Conservation (phyloP, 805 yeast species). For the Kodamaea lidongshanica region DNA sequence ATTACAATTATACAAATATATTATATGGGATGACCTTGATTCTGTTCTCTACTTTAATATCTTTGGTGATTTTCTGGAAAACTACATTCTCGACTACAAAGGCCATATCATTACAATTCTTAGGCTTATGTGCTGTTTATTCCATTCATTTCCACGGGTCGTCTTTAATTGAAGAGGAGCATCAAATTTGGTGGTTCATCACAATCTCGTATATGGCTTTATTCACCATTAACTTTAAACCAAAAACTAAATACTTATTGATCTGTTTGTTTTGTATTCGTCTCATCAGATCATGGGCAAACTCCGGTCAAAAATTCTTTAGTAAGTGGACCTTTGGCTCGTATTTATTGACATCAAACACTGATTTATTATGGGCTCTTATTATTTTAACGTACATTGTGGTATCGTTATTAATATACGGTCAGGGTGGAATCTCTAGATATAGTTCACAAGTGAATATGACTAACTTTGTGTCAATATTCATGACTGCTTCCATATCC, state of each 20-base stretch:
- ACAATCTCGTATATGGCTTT: too few relatives aligned
- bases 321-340: conserved; percentile 19
- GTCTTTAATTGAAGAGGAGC: conserved; percentile 85
- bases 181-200: conserved; percentile 85
- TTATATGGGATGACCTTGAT: conserved; percentile 17
- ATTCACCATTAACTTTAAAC: too few relatives aligned
- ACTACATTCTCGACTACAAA: neutral
- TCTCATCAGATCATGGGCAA: conserved; percentile 74
- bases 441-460: conserved; percentile 18
- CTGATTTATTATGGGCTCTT: conserved; percentile 43
- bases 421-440: conserved; percentile 23
- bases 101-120: neutral
- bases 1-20: conserved; percentile 57
- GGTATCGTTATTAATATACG: conserved; percentile 14
- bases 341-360: conserved; percentile 27
- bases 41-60: conserved; percentile 22
- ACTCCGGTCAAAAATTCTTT: conserved; percentile 79
- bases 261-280: too few relatives aligned
- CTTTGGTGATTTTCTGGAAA: conserved; percentile 21
- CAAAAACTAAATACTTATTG: too few relatives aligned
- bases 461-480: conserved; percentile 40
- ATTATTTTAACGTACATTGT: conserved; percentile 35
- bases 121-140: conserved; percentile 36
- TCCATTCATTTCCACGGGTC: conserved; percentile 78
- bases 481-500: conserved; percentile 41